phyloP scores from a whole-genome alignment of 2,329 filamentous ascomycete species.

The Aspergillus sergii region DNA sequence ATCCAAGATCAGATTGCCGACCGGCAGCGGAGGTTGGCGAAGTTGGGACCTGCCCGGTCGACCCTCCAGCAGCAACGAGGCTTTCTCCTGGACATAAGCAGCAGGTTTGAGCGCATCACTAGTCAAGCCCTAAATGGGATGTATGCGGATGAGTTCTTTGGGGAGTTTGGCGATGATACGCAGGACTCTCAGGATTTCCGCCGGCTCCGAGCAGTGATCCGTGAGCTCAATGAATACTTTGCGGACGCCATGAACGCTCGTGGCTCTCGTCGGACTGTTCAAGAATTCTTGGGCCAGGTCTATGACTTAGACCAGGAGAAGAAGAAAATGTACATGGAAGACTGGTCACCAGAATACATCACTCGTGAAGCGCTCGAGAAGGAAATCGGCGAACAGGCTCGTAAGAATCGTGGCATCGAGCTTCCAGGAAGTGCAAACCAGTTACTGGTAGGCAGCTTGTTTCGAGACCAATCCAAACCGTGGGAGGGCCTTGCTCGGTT shows the following conservation, averaged over 20 bases:
- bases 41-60: constrained; percentile 28
- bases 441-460: constrained; percentile 35
- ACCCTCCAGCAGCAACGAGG: constrained; percentile 28
- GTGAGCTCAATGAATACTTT: constrained; percentile 31
- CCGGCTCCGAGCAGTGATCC: constrained; percentile 32
- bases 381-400: constrained; percentile 31
- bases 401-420: constrained; percentile 34
- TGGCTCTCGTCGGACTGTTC: constrained; percentile 19
- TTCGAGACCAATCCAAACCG: constrained; percentile 36
- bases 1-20: constrained; percentile 35
- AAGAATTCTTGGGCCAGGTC: not conserved
- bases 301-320: not conserved
- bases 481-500: constrained; percentile 34
- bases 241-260: constrained; percentile 25
- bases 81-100: constrained; percentile 39
- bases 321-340: constrained; percentile 18
- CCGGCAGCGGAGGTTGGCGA: constrained; percentile 32
- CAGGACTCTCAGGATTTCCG: constrained; percentile 20
- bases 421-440: constrained; percentile 38
- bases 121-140: constrained; percentile 44
- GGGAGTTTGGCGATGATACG: constrained; percentile 17
- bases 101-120: constrained; percentile 42
- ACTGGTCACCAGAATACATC: constrained; percentile 14
- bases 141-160: constrained; percentile 47
- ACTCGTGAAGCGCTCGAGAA: constrained; percentile 8